Percentiles rank a stretch among this genome's conserved stretches.
These are phyloP conservation scores for Cordyceps cateniannulata DNA, from an alignment of 2,329 filamentous ascomycete species.

Conservation along the genomic window DNA sequence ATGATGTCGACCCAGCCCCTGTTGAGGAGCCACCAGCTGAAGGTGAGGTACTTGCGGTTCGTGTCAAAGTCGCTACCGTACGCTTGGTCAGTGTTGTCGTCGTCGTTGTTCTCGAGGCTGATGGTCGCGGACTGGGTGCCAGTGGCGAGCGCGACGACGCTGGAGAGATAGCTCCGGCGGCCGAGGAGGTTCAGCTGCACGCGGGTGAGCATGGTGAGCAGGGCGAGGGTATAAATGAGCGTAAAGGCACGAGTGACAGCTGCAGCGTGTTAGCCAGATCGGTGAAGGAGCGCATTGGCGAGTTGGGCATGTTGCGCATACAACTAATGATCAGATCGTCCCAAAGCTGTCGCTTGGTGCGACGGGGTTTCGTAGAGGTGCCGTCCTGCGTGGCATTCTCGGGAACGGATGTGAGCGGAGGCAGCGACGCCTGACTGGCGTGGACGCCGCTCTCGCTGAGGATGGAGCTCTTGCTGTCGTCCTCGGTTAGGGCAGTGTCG, in stretches of 20 bases:
- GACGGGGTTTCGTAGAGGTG: slow-evolving; percentile 45
- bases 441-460: slow-evolving; percentile 80
- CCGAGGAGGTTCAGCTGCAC: slow-evolving; percentile 97
- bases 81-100: slow-evolving; percentile 72
- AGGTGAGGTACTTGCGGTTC: slow-evolving; percentile 88
- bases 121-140: slow-evolving; percentile 70
- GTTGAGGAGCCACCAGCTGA: slow-evolving; percentile 97
- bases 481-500: slow-evolving; percentile 71
- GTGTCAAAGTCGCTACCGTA: slow-evolving; percentile 95
- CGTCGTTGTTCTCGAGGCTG: slow-evolving; percentile 86
- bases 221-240: slow-evolving; percentile 80
- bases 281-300: not conserved
- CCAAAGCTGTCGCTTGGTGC: slow-evolving; percentile 91
- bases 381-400: slow-evolving; percentile 29
- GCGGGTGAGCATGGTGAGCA: slow-evolving; percentile 85
- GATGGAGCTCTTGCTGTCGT: slow-evolving; percentile 73
- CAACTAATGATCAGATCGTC: slow-evolving; percentile 95
- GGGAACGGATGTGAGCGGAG: slow-evolving; percentile 30
- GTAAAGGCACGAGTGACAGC: slow-evolving; percentile 89
- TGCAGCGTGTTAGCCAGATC: slow-evolving; percentile 29
- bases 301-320: slow-evolving; percentile 38
- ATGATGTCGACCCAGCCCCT: slow-evolving; percentile 80
- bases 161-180: slow-evolving; percentile 89
- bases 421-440: slow-evolving; percentile 65
- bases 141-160: slow-evolving; percentile 83